phyloP scores from a whole-genome alignment of 805 yeast species.

The Nakazawaea siamensis region DNA sequence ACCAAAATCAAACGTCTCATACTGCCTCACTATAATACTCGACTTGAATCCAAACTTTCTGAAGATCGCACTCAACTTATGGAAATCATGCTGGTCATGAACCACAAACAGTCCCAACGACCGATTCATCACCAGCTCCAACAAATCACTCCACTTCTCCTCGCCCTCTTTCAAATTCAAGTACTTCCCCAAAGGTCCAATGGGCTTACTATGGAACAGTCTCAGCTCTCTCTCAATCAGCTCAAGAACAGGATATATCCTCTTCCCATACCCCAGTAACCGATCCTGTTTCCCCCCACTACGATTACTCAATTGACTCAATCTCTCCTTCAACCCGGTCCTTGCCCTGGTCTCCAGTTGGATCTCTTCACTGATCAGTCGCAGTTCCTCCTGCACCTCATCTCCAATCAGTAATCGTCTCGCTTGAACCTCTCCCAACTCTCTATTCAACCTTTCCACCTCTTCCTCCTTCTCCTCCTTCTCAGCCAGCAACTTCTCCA shows the following conservation, averaged over 20 bases:
- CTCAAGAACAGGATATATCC: constrained; percentile 31
- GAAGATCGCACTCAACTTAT: constrained; percentile 27
- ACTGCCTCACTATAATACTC: constrained; percentile 41
- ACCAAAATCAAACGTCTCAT: constrained; percentile 50
- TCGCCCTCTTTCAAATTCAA: constrained; percentile 48
- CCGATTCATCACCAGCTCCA: constrained; percentile 44
- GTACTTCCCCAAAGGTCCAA: constrained; percentile 74
- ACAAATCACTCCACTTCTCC: constrained; percentile 47
- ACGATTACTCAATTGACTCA: constrained; percentile 16
- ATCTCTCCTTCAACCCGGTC: neutral
- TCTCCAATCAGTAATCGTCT: neutral
- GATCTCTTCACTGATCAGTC: neutral
- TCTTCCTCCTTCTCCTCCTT: neutral
- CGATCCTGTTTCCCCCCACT: constrained; percentile 27
- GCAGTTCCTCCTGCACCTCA: neutral
- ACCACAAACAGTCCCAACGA: constrained; percentile 62
- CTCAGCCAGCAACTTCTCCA: neutral
- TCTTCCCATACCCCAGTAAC: constrained; percentile 43
- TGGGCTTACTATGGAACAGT: constrained; percentile 45
- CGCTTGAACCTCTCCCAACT: neutral
- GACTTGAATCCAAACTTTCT: constrained; percentile 20
- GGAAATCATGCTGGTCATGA: constrained; percentile 50
- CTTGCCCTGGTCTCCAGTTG: neutral
- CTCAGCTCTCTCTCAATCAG: constrained; percentile 28
- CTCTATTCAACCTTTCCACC: neutral